Conservation (phyloP, 2,329 filamentous ascomycete genomes). For the Ascochyta lentis region DNA sequence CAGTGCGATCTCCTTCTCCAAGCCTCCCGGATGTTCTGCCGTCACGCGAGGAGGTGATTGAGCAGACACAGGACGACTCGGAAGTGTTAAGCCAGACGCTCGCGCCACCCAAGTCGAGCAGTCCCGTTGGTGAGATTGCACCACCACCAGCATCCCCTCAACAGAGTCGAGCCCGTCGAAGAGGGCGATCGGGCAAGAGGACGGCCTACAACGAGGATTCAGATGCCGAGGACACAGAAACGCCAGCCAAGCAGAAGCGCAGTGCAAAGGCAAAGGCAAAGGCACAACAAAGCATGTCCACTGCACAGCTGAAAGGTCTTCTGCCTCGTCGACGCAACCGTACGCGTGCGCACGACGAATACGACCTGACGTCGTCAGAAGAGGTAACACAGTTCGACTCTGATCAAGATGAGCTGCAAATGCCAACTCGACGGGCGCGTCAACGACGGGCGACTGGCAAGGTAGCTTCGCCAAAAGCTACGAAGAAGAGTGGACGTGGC, state of each 20-base stretch:
- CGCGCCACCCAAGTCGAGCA: constrained; percentile 55
- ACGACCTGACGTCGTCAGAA: constrained; percentile 50
- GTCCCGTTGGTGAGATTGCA: constrained; percentile 33
- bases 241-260: constrained; percentile 28
- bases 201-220: constrained; percentile 31
- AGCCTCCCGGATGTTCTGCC: constrained; percentile 44
- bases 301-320: constrained; percentile 53
- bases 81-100: constrained; percentile 50
- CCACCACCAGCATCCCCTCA: constrained; percentile 23
- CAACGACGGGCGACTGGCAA: constrained; percentile 26
- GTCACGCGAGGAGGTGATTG: constrained; percentile 27
- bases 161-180: constrained; percentile 25
- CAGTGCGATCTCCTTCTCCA: constrained; percentile 44
- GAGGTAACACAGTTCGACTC: constrained; percentile 42
- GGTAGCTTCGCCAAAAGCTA: constrained; percentile 29
- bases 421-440: constrained; percentile 33
- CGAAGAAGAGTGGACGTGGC: constrained; percentile 32
- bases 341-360: constrained; percentile 44
- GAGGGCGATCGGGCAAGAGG: constrained; percentile 24
- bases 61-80: constrained; percentile 32
- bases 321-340: constrained; percentile 52
- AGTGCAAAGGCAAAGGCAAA: constrained; percentile 34
- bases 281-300: constrained; percentile 47
- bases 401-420: constrained; percentile 53
- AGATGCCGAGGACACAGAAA: constrained; percentile 33